Conservation (phyloP, 2,329 filamentous ascomycete genomes). For the Canariomyces notabilis region DNA sequence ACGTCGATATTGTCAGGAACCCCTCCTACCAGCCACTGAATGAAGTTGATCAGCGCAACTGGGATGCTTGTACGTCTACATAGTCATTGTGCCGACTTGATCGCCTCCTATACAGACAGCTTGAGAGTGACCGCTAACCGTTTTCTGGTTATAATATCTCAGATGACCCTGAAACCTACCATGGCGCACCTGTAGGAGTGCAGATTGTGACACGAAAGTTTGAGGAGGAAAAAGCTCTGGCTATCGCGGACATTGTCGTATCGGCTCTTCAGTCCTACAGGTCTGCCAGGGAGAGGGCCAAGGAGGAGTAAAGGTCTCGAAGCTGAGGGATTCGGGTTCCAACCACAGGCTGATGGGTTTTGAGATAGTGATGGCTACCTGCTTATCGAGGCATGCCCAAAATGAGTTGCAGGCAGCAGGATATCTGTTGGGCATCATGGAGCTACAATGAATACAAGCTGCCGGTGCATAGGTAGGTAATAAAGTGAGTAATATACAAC, state of each 20-base stretch:
- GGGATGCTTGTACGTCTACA: constrained; percentile 42
- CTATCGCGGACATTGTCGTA: constrained; percentile 34
- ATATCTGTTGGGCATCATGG: no score
- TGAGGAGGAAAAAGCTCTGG: constrained; percentile 47
- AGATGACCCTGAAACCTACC: constrained; percentile 45
- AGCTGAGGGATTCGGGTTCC: no score
- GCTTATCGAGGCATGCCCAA: no score
- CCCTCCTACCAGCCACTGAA: constrained; percentile 37
- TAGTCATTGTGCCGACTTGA: not conserved
- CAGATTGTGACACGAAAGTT: constrained; percentile 45
- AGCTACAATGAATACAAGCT: no score
- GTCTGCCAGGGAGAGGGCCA: no score
- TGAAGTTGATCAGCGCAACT: constrained; percentile 39
- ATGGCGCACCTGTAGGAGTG: constrained; percentile 43
- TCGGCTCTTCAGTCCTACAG: constrained; percentile 20
- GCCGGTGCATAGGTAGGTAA: no score
- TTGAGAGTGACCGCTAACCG: not conserved
- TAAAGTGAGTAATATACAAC: no score
- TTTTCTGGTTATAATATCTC: not conserved
- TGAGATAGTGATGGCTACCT: no score
- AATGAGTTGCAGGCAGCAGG: no score
- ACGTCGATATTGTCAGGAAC: constrained; percentile 39
- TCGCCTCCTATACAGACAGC: not conserved
- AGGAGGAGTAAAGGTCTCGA: no score
- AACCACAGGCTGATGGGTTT: no score